Evolutionary conservation across 2,329 filamentous ascomycete genomes (phyloP).

Genomic region (Apiospora hydei): DNA sequence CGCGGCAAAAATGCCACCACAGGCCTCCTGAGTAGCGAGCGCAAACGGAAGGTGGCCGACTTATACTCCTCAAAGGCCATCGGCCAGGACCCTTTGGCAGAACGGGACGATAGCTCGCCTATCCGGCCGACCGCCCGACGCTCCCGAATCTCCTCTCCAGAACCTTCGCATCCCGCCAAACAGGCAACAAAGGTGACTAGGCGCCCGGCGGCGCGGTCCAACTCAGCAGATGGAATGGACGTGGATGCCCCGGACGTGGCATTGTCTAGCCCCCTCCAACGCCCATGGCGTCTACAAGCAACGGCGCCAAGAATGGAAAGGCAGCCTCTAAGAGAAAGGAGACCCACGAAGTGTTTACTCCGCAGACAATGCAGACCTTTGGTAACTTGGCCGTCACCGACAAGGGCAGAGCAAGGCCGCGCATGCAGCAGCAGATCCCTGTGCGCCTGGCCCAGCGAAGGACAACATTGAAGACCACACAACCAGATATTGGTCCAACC

Average conservation of each 20-base stretch:
- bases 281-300: slow-evolving; percentile 33
- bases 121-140: slow-evolving; percentile 28
- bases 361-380: slow-evolving; percentile 30
- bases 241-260: slow-evolving; percentile 32
- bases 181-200: slow-evolving; percentile 27
- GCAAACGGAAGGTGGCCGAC: slow-evolving; percentile 21
- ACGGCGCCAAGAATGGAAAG: slow-evolving; percentile 20
- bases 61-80: slow-evolving; percentile 3
- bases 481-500: not conserved
- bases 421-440: slow-evolving; percentile 37
- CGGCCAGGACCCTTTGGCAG: slow-evolving; percentile 17
- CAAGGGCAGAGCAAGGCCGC: slow-evolving; percentile 27
- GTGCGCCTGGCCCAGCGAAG: slow-evolving; percentile 37
- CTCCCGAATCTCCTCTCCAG: slow-evolving; percentile 34
- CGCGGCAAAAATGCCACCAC: not conserved
- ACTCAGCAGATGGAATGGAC: slow-evolving; percentile 35
- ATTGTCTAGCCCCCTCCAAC: slow-evolving; percentile 43
- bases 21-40: slow-evolving; percentile 15
- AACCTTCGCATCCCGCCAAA: slow-evolving; percentile 26
- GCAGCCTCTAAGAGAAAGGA: slow-evolving; percentile 20
- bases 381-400: slow-evolving; percentile 27
- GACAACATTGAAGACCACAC: slow-evolving; percentile 26
- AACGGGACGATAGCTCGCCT: slow-evolving; percentile 6
- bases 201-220: slow-evolving; percentile 28
- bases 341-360: slow-evolving; percentile 26